phyloP scores from a whole-genome alignment of 495 filamentous ascomycete species.

The Lindgomyces ingoldianus region DNA sequence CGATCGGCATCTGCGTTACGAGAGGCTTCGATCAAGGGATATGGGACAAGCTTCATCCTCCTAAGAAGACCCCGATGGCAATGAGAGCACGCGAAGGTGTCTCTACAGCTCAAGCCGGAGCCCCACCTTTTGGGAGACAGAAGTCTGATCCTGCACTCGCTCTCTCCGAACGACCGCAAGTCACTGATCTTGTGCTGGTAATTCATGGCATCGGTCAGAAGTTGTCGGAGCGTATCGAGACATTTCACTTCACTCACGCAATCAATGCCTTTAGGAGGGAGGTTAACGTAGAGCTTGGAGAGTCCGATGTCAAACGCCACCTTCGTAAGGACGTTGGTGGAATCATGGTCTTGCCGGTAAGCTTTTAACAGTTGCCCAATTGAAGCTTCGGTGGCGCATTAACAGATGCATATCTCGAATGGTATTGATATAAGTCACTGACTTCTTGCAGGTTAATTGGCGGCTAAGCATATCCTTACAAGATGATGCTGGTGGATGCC shows the following conservation, averaged over 20 bases:
- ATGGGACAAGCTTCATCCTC: conserved; percentile 76
- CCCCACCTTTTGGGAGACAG: conserved; percentile 39
- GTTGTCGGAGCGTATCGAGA: conserved; percentile 91
- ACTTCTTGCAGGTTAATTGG: conserved; percentile 67
- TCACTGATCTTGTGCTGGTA: conserved; percentile 85
- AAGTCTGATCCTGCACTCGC: conserved; percentile 48
- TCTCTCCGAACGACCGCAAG: conserved; percentile 63
- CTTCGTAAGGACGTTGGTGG: conserved; percentile 70
- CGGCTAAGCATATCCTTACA: conserved; percentile 82
- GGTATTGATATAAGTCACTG: conserved; percentile 8
- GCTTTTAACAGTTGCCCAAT: too few relatives aligned
- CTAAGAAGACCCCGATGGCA: conserved; percentile 53
- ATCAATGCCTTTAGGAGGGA: conserved; percentile 88
- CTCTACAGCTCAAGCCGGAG: conserved; percentile 41
- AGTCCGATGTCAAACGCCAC: conserved; percentile 67
- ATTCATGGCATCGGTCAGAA: conserved; percentile 98
- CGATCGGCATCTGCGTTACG: conserved; percentile 81
- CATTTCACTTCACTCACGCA: conserved; percentile 93
- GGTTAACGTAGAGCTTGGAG: conserved; percentile 81
- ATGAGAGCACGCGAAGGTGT: conserved; percentile 54
- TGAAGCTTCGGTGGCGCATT: too few relatives aligned
- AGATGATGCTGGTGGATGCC: conserved; percentile 70
- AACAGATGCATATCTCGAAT: not conserved
- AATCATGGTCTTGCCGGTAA: conserved; percentile 71
- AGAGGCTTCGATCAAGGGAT: conserved; percentile 76